A percentile compares a stretch with the other conserved stretches of the same genome.
phyloP scores from a whole-genome alignment of 805 yeast species.

The Barnettozyma salicaria region DNA sequence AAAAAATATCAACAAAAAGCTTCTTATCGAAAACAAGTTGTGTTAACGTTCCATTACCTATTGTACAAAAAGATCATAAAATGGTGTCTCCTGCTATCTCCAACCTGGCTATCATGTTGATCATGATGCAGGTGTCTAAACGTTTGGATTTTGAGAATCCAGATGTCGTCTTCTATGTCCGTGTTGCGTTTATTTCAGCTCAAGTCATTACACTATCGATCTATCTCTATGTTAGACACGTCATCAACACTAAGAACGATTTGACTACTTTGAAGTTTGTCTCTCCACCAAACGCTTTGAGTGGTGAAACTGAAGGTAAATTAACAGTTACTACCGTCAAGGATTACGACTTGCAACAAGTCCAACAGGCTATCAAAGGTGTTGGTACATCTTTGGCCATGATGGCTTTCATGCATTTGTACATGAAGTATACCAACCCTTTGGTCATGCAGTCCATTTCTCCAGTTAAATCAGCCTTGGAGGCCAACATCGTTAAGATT shows the following conservation, averaged over 20 bases:
- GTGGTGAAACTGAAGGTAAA: conserved; percentile 66
- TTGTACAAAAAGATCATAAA: too few relatives aligned
- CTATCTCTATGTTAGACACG: conserved; percentile 56
- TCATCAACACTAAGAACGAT: conserved; percentile 73
- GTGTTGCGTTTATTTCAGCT: conserved; percentile 64
- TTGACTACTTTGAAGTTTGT: conserved; percentile 88
- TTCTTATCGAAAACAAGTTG: too few relatives aligned
- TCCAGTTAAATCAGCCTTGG: conserved; percentile 84
- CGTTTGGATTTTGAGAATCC: conserved; percentile 87
- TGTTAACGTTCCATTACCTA: too few relatives aligned
- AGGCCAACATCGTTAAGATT: conserved; percentile 85
- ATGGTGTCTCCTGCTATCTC: conserved; percentile 68
- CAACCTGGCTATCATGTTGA: conserved; percentile 85
- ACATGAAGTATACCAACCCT: conserved; percentile 97
- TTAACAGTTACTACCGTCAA: conserved; percentile 86
- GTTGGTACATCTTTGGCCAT: conserved; percentile 85
- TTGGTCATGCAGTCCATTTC: conserved; percentile 90
- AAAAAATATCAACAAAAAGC: too few relatives aligned
- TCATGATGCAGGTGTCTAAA: conserved; percentile 93
- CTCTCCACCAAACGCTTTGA: conserved; percentile 74
- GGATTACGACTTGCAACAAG: conserved; percentile 90
- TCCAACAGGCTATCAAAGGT: conserved; percentile 72
- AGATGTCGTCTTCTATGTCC: conserved; percentile 60
- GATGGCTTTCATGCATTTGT: conserved; percentile 98
- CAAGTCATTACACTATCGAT: conserved; percentile 58